Base-by-base conservation (phyloP, 2,329 filamentous ascomycete species). In the Laburnicola sp. region DNA sequence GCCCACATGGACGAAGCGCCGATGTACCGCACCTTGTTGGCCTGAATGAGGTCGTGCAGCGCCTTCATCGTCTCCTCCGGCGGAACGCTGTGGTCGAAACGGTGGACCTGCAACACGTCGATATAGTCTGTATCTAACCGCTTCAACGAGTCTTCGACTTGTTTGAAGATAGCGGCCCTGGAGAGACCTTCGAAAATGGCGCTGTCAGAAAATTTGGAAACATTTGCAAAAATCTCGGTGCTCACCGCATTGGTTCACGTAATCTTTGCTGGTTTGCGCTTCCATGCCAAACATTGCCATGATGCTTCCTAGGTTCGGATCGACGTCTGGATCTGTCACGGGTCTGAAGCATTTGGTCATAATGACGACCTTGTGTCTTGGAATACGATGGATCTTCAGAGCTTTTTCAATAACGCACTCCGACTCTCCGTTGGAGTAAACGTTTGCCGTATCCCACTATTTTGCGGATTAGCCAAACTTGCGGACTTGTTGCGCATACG, bases 321-420 rank as follows among this genome's bases (percentile, higher is more conserved):
- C 57, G 39, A 63, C 65, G 0, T 75, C 74, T 8, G 77, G 69
- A 58, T 81, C 78, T 16, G 75, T 72, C 1, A 75, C 76, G 3
- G 74, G 72, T 39, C 72, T 78, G 61, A 62, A 80, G 57, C 78
- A 80, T 64, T 86, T 86, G 16, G 80, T 81, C 40, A 84, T 69
- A 43, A 86, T 78, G 46, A 84, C 77, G 4, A 86, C 67, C 56
- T 81, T 83, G 28, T 82, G 70, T 8, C 83, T 77, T 0, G 80
- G 80, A 40, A 85, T 78, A 31, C 77, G 70, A 69, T 80, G 84
- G 56, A 83, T 78, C 64, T 83, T 81, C 63, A 86, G 79, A 0
- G 82, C 82, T 59, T 82, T 83, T 51, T 77, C 82, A 41, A 83
- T 75, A 42, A 84, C 78, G 38, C 73, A 68, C 60, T 85, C 81